Conservation (phyloP, 257 asterid genomes). For the Nicotiana noctiflora region DNA sequence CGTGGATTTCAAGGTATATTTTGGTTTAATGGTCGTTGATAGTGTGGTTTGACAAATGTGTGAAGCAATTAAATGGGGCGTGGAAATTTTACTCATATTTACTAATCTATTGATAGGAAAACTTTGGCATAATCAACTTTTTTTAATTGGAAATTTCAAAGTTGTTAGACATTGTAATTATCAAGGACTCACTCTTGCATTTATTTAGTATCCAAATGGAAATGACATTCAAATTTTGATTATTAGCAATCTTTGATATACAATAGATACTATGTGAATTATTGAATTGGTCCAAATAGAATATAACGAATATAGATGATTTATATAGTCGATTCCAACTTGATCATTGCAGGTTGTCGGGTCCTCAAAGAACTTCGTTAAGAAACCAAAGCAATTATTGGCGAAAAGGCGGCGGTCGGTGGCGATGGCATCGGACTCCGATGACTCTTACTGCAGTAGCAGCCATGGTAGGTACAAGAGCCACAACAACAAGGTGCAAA, state of each 20-base stretch:
- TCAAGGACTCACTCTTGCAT: neutral
- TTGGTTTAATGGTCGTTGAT: neutral
- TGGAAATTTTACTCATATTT: constrained; percentile 1
- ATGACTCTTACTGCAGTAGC: constrained; percentile 8
- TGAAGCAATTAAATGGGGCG: neutral
- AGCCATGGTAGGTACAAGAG: constrained; percentile 2
- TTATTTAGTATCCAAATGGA: neutral
- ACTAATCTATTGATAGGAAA: constrained; percentile 2
- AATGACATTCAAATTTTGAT: neutral
- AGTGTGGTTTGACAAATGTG: neutral
- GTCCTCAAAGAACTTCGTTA: constrained; percentile 29
- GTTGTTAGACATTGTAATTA: neutral
- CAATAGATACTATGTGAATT: neutral
- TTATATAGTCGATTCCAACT: neutral
- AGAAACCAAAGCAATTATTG: constrained; percentile 4
- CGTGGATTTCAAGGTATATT: neutral
- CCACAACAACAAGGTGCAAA: constrained; percentile 8
- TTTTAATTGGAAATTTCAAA: neutral
- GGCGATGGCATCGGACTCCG: constrained; percentile 22
- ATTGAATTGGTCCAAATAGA: neutral
- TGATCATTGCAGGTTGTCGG: constrained; percentile 35
- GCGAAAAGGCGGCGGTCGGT: neutral
- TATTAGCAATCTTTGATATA: neutral
- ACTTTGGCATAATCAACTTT: neutral
- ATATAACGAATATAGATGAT: neutral